phyloP scores from a whole-genome alignment of 768 basidiomycete genomes.

The Scleroderma bovista region DNA sequence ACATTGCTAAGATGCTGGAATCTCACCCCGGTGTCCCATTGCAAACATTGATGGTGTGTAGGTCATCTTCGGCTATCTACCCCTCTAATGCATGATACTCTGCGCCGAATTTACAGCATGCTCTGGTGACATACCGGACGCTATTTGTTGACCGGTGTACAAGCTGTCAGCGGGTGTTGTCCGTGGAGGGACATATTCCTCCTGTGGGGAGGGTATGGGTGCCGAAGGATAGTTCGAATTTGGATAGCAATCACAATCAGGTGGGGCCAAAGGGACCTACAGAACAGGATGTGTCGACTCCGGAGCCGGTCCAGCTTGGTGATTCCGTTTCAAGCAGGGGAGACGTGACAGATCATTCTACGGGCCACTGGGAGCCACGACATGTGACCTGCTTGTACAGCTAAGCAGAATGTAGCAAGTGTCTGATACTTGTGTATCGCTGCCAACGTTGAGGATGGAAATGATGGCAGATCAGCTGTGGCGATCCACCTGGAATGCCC shows the following conservation, averaged over 20 bases:
- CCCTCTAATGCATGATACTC: neutral
- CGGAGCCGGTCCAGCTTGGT: neutral
- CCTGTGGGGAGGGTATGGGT: constrained; percentile 60
- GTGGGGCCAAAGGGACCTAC: neutral
- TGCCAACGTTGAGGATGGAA: neutral
- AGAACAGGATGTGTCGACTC: neutral
- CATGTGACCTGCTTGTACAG: constrained; percentile 42
- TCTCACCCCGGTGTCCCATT: constrained; percentile 48
- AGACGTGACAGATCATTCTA: constrained; percentile 14
- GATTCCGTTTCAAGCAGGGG: neutral
- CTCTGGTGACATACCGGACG: constrained; percentile 51
- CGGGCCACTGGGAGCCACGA: constrained; percentile 43
- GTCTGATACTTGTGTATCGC: neutral
- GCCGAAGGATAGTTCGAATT: constrained; percentile 11
- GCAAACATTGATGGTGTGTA: constrained; percentile 45
- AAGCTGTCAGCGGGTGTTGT: constrained; percentile 60
- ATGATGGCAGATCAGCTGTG: neutral
- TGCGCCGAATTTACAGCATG: constrained; percentile 29
- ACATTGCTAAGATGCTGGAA: constrained; percentile 56
- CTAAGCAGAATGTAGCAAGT: constrained; percentile 8
- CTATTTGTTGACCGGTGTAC: constrained; percentile 60
- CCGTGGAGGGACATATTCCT: constrained; percentile 65
- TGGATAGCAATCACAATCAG: neutral
- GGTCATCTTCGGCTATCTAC: constrained; percentile 1
- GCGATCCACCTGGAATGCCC: neutral